Conservation (phyloP, 2,329 filamentous ascomycete species). For the Aspergillus proliferans region DNA sequence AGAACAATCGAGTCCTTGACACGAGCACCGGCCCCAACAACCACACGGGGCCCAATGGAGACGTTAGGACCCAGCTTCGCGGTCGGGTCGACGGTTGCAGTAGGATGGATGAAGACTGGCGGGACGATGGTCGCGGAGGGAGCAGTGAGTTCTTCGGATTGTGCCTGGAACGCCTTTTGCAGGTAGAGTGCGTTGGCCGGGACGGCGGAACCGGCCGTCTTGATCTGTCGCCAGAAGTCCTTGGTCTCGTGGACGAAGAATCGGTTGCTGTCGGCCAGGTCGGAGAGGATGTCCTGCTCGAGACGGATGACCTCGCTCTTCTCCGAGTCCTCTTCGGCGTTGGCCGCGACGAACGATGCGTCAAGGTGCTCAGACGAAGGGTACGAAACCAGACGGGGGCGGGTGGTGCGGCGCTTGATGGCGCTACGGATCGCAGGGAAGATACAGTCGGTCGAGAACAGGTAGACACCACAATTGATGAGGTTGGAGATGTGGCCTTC, state of each 20-base stretch:
- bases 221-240: conserved; percentile 99
- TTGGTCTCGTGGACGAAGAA: conserved; percentile 99
- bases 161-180: conserved; percentile 81
- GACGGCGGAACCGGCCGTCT: conserved; percentile 94
- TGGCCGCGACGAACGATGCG: conserved; percentile 56
- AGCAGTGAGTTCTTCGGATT: conserved; percentile 71
- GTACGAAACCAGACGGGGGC: conserved; percentile 88
- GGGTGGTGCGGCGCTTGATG: conserved; percentile 90
- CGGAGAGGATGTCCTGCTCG: conserved; percentile 93
- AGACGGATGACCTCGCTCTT: conserved; percentile 85
- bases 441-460: conserved; percentile 91
- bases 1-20: conserved; percentile 95
- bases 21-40: conserved; percentile 78
- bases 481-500: conserved; percentile 96
- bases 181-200: conserved; percentile 96
- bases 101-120: conserved; percentile 92
- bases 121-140: conserved; percentile 83
- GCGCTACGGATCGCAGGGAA: conserved; percentile 91
- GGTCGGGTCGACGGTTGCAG: conserved; percentile 82
- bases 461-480: conserved; percentile 98
- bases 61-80: conserved; percentile 97
- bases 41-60: conserved; percentile 82
- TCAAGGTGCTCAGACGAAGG: conserved; percentile 92
- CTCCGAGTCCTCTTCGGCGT: conserved; percentile 70
- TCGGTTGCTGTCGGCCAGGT: conserved; percentile 92